A percentile compares a stretch with the other conserved stretches of the same genome.
Conservation (phyloP, 2,329 filamentous ascomycete species). For the Colletotrichum tropicicola region DNA sequence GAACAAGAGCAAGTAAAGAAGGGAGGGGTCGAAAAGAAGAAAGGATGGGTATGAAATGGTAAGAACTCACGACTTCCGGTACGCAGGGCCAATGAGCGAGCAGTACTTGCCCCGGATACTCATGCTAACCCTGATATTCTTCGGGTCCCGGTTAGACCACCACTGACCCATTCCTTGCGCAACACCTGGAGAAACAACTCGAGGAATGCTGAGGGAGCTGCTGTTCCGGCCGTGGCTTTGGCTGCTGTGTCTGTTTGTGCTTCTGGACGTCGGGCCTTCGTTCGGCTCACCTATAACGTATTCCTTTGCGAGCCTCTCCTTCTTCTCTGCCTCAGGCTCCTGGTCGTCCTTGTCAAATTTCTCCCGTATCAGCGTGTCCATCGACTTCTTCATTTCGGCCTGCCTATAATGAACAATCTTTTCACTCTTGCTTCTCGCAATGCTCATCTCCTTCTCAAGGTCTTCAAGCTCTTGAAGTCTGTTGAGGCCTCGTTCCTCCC, state of each 20-base stretch:
- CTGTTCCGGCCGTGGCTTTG: not conserved
- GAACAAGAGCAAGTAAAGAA: not conserved
- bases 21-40: not conserved
- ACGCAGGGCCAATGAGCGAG: constrained; percentile 5
- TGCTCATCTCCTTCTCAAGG: not conserved
- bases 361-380: constrained; percentile 1
- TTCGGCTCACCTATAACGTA: not conserved
- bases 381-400: constrained; percentile 2
- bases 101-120: constrained; percentile 1
- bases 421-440: not conserved
- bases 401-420: not conserved
- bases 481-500: not conserved
- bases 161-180: not conserved
- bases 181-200: not conserved
- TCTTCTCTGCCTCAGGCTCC: not conserved
- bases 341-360: not conserved
- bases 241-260: not conserved
- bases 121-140: not conserved
- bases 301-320: not conserved
- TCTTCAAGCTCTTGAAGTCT: not conserved
- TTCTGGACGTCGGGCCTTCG: not conserved
- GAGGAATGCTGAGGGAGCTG: not conserved
- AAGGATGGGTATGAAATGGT: not conserved
- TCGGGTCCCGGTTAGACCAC: not conserved
- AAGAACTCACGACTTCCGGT: not conserved